Evolutionary conservation across 257 asterid genomes (phyloP).

Genomic region (Anisodus tanguticus): DNA sequence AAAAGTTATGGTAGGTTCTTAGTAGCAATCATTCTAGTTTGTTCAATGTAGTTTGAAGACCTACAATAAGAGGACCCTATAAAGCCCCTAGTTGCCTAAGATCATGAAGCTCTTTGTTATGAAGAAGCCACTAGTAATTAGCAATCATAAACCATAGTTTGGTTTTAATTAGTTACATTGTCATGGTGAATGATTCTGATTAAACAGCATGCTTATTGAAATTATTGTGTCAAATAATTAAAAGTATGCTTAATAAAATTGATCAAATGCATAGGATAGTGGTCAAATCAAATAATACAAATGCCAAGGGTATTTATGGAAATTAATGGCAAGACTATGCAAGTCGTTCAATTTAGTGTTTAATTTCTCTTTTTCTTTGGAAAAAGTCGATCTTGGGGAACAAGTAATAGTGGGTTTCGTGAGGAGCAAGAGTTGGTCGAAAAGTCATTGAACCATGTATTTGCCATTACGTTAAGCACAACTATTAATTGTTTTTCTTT

Average conservation of each 20-base stretch:
- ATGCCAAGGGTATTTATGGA: not conserved
- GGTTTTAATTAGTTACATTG: not conserved
- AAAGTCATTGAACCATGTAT: not conserved
- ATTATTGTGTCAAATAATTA: not conserved
- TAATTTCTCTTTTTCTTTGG: not conserved
- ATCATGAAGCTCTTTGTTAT: too few relatives aligned
- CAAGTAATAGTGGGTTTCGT: constrained; percentile 19
- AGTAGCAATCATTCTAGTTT: too few relatives aligned
- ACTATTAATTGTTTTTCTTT: not conserved
- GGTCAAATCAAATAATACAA: not conserved
- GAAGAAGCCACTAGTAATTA: too few relatives aligned
- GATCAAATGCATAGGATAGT: not conserved
- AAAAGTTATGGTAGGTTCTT: too few relatives aligned
- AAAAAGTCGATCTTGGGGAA: not conserved
- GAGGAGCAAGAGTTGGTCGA: not conserved
- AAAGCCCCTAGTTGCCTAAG: too few relatives aligned
- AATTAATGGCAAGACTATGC: not conserved
- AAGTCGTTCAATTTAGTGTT: not conserved
- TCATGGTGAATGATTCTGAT: not conserved
- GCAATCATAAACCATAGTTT: not conserved
- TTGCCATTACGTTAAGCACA: not conserved
- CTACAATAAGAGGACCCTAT: too few relatives aligned
- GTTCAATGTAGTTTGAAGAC: too few relatives aligned
- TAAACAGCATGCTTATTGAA: not conserved
- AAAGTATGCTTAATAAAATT: too few relatives aligned